These are phyloP conservation scores for Scheffersomyces illinoinensis DNA, from an alignment of 1,139 yeast genomes.

Conservation along the genomic window DNA sequence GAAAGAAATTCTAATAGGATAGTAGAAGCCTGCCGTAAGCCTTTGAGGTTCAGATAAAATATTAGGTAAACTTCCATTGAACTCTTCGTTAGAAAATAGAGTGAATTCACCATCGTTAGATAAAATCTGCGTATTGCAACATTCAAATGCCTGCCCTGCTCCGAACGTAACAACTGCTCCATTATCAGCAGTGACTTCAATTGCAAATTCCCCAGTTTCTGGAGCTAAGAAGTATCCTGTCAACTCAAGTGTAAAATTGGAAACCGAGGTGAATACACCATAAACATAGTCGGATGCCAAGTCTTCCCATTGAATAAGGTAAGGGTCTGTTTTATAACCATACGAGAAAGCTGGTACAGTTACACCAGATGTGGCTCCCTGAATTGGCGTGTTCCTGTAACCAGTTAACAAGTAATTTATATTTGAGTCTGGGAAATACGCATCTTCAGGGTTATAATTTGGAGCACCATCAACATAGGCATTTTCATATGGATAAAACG, in stretches of 20 bases:
- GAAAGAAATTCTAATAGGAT: conserved; percentile 2
- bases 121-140: conserved; percentile 1
- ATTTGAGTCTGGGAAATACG: neutral
- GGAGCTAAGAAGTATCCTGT: conserved; percentile 7
- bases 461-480: neutral
- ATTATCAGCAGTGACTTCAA: conserved; percentile 4
- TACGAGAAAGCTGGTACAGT: neutral
- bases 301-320: neutral
- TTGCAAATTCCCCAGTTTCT: conserved; percentile 4
- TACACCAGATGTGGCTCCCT: neutral
- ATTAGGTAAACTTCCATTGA: neutral
- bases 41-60: neutral
- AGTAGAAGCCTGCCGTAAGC: conserved; percentile 1
- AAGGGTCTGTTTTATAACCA: neutral
- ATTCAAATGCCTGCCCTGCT: conserved; percentile 5
- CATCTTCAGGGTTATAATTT: neutral
- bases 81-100: neutral
- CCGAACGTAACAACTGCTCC: conserved; percentile 3
- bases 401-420: neutral
- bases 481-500: neutral
- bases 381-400: neutral
- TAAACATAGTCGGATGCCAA: neutral
- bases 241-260: conserved; percentile 1
- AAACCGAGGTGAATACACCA: neutral
- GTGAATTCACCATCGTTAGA: neutral